These are phyloP conservation scores for Trichophyton mentagrophytes DNA, from an alignment of 2,329 filamentous ascomycete species.

Conservation along the genomic window DNA sequence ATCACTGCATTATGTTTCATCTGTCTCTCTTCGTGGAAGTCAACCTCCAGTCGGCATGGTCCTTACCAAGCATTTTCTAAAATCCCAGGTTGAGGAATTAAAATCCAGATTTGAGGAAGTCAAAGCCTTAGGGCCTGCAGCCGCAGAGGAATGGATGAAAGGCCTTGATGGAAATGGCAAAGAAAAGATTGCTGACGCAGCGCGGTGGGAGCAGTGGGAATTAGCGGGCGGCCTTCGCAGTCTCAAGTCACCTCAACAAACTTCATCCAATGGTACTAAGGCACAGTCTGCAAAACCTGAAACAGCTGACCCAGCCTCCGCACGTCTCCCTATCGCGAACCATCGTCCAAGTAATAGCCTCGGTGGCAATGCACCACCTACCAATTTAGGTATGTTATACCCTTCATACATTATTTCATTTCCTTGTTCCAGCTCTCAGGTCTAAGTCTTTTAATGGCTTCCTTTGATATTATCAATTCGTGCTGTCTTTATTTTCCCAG, in stretches of 20 bases:
- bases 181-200: constrained; percentile 46
- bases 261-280: background rate
- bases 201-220: constrained; percentile 66
- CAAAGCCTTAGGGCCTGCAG: constrained; percentile 52
- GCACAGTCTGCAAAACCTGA: background rate
- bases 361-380: background rate
- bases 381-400: background rate
- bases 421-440: no score
- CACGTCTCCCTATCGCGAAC: background rate
- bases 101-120: constrained; percentile 51
- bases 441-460: background rate
- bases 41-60: constrained; percentile 35
- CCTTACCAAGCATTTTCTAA: constrained; percentile 55
- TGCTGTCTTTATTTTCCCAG: background rate
- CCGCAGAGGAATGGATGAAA: constrained; percentile 66
- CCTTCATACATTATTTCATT: background rate
- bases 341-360: background rate
- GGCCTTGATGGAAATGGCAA: constrained; percentile 54
- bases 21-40: constrained; percentile 41
- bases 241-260: background rate
- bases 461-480: background rate
- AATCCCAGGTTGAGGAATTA: constrained; percentile 49
- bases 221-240: constrained; percentile 25
- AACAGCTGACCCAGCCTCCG: background rate
- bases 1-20: constrained; percentile 48